Evolutionary conservation across 2,329 filamentous ascomycete species (phyloP).

Genomic region (Aspergillus oerlinghausenensis): DNA sequence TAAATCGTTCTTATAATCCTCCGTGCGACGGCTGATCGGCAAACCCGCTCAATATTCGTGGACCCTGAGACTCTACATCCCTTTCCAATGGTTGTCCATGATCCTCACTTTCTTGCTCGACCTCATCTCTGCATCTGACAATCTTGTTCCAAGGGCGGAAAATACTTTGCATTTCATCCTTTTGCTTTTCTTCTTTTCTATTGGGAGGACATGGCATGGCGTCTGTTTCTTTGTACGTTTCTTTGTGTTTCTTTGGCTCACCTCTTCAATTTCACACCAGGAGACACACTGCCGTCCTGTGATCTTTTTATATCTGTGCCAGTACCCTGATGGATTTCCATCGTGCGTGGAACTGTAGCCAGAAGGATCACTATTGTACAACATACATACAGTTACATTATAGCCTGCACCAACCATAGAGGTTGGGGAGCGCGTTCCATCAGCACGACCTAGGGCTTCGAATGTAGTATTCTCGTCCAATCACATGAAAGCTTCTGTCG

Average conservation of each 20-base stretch:
- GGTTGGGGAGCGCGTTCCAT: not conserved
- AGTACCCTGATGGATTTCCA: not conserved
- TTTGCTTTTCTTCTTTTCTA: not conserved
- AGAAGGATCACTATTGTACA: not conserved
- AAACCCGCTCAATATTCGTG: not conserved
- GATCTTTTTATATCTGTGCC: not conserved
- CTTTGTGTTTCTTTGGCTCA: not conserved
- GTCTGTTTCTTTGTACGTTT: not conserved
- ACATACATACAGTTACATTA: not conserved
- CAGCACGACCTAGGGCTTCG: not conserved
- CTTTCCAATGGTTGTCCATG: not conserved
- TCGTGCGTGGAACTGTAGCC: not conserved
- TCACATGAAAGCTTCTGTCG: not conserved
- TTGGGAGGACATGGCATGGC: not conserved
- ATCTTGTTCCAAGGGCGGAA: not conserved
- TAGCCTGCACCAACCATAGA: not conserved
- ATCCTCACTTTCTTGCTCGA: not conserved
- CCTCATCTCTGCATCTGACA: not conserved
- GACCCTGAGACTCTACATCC: not conserved
- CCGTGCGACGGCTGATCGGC: not conserved
- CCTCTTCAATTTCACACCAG: not conserved
- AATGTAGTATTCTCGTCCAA: not conserved
- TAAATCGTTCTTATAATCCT: not conserved
- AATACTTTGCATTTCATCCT: not conserved
- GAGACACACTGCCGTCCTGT: not conserved